Base-by-base conservation (phyloP, 352 stramenopile species). In the Phytophthora pisi region DNA sequence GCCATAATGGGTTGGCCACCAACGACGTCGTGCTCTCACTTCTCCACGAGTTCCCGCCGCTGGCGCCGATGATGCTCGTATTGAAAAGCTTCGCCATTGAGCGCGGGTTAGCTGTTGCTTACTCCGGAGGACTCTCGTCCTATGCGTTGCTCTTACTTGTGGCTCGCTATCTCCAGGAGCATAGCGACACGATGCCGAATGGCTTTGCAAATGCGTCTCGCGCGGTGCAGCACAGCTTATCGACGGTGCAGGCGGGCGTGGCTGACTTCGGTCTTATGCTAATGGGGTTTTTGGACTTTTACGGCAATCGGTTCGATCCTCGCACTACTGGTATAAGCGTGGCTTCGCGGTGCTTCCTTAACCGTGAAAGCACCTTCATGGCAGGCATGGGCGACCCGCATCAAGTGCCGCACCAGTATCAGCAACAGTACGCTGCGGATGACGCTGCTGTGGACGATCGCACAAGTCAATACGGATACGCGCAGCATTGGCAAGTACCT, bases 261-360 rank as follows among this genome's bases (percentile, higher is more conserved):
- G 80, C 88, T 4, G 96, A 99, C 66, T 97, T 97, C 60, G 97
- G 97, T 24, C 94, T 97, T 38, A 86, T 99, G 57, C 80, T 99
- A 1, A 98, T 99, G 88, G 96, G 96, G 0, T 98, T 99, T 59
- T 81, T 99, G 9, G 96, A 99, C 60, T 99, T 99, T 67, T 99
- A 98, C 73, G 97, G 97, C 18, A 99, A 98, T 56, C 89, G 86
- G 0, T 97, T 98, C 53, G 90, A 98, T 57, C 89, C 92, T 18
- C 88, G 90, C 9, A 94, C 85, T 5, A 98, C 90, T 4, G 92
- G 92, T 11, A 97, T 98, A 50, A 97, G 88, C 50, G 88, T 96
- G 5, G 88, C 86, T 1, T 84, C 84, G 10, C 84, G 87, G 3
- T 92, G 84, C 45, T 96, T 95, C 63, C 72, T 96, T 3, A 90